Conservation (phyloP, 2,329 filamentous ascomycete genomes). For the Ophiostoma quercus region DNA sequence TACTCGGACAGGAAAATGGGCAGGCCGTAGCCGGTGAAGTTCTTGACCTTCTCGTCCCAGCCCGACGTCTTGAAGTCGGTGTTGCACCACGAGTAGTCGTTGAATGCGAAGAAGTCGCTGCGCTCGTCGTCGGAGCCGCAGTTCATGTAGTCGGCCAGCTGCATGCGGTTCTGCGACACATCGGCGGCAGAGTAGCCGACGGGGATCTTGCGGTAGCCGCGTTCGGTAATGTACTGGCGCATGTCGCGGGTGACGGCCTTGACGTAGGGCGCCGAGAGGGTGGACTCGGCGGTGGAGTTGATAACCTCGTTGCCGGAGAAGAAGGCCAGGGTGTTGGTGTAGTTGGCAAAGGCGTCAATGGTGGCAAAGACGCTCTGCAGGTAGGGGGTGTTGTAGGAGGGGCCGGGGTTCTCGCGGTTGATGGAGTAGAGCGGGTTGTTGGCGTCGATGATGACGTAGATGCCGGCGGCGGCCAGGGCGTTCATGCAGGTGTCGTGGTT, state of each 20-base stretch:
- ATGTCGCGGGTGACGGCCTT: slow-evolving; percentile 76
- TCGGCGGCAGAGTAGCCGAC: slow-evolving; percentile 76
- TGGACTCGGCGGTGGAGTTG: slow-evolving; percentile 60
- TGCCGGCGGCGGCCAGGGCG: slow-evolving; percentile 71
- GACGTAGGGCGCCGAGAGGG: slow-evolving; percentile 64
- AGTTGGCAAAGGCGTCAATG: slow-evolving; percentile 75
- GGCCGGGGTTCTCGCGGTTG: slow-evolving; percentile 66
- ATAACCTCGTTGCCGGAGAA: slow-evolving; percentile 80
- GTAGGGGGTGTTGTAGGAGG: slow-evolving; percentile 82
- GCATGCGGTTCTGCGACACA: slow-evolving; percentile 75
- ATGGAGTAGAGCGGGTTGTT: slow-evolving; percentile 86
- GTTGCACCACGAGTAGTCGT: slow-evolving; percentile 85
- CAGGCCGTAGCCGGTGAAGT: slow-evolving; percentile 79
- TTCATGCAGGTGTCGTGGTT: slow-evolving; percentile 84
- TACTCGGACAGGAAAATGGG: slow-evolving; percentile 95
- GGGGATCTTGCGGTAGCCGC: slow-evolving; percentile 60
- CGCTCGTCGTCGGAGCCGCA: slow-evolving; percentile 79
- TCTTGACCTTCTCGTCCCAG: slow-evolving; percentile 84
- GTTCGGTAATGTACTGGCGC: slow-evolving; percentile 61
- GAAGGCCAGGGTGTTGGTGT: slow-evolving; percentile 81
- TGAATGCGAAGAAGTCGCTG: slow-evolving; percentile 84
- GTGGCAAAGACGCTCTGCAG: slow-evolving; percentile 82
- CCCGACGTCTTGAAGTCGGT: slow-evolving; percentile 65
- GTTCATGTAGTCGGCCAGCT: slow-evolving; percentile 91
- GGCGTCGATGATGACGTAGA: slow-evolving; percentile 88